Conservation (phyloP, 371 early-diverging fungal genomes). For the Parasitella parasitica region DNA sequence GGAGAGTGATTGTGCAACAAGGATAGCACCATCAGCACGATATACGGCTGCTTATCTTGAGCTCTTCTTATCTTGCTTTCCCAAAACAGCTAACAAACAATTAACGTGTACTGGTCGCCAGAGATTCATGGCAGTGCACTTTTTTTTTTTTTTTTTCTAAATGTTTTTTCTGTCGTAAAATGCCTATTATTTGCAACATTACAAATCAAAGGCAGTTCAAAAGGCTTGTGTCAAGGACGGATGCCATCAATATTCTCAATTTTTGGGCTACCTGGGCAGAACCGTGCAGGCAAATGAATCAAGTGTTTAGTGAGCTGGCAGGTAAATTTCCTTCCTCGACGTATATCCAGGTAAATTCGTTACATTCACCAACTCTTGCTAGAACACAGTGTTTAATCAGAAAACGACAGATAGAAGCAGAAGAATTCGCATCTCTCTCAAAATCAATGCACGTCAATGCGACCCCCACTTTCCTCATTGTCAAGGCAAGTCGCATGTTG, state of each 20-base stretch:
- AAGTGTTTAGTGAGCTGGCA: slow-evolving; percentile 79
- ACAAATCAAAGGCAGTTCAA: slow-evolving; percentile 30
- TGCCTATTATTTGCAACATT: slow-evolving; percentile 31
- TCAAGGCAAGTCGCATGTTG: not conserved
- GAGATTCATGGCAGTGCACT: not conserved
- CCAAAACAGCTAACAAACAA: slow-evolving; percentile 1
- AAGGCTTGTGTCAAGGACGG: slow-evolving; percentile 14
- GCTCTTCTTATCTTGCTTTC: not conserved
- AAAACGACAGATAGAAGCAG: not conserved
- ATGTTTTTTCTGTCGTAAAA: too few relatives aligned
- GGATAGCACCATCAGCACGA: too few relatives aligned
- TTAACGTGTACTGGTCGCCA: not conserved
- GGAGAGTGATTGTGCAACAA: too few relatives aligned
- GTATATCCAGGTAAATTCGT: not conserved
- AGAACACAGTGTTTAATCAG: not conserved
- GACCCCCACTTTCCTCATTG: not conserved
- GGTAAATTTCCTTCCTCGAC: slow-evolving; percentile 21
- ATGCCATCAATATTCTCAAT: slow-evolving; percentile 56
- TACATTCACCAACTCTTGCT: not conserved
- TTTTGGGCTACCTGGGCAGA: slow-evolving; percentile 90
- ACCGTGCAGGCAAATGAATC: slow-evolving; percentile 85
- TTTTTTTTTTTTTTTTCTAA: not conserved
- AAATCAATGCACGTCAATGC: not conserved
- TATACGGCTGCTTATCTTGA: too few relatives aligned
- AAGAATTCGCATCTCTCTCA: slow-evolving; percentile 54